phyloP scores from a whole-genome alignment of 768 basidiomycete species.

The Neoboletus subvelutipes region DNA sequence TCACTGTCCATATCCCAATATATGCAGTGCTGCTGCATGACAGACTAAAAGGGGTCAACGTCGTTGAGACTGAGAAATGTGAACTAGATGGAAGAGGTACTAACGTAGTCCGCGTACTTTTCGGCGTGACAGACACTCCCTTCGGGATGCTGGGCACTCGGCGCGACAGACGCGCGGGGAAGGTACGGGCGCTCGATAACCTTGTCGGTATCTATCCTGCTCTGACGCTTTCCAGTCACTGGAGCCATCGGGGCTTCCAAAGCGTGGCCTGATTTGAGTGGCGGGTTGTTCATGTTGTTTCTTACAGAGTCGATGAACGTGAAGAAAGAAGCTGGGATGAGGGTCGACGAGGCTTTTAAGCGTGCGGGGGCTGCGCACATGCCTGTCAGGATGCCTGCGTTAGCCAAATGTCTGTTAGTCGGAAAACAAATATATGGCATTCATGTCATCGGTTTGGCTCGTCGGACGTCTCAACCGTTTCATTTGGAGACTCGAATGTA shows the following conservation, averaged over 20 bases:
- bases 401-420: slow-evolving; percentile 2
- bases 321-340: slow-evolving; percentile 20
- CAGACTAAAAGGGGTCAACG: slow-evolving; percentile 25
- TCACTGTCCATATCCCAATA: slow-evolving; percentile 44
- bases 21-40: slow-evolving; percentile 41
- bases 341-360: slow-evolving; percentile 12
- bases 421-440: slow-evolving; percentile 14
- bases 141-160: slow-evolving; percentile 22
- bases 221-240: slow-evolving; percentile 17
- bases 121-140: slow-evolving; percentile 22
- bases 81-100: slow-evolving; percentile 1
- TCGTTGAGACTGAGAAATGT: not conserved
- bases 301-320: slow-evolving; percentile 20
- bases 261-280: slow-evolving; percentile 20
- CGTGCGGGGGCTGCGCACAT: slow-evolving; percentile 16
- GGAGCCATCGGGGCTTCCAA: slow-evolving; percentile 23
- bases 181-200: slow-evolving; percentile 29
- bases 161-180: slow-evolving; percentile 28
- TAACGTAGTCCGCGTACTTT: slow-evolving; percentile 22
- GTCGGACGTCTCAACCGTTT: not conserved
- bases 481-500: slow-evolving; percentile 15
- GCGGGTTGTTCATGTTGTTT: slow-evolving; percentile 18
- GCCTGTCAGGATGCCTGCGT: slow-evolving; percentile 12
- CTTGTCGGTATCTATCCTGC: slow-evolving; percentile 28
- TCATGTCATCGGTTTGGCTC: not conserved